Base-by-base conservation (phyloP, 345 rosid genomes). In the Litchi chinensis region DNA sequence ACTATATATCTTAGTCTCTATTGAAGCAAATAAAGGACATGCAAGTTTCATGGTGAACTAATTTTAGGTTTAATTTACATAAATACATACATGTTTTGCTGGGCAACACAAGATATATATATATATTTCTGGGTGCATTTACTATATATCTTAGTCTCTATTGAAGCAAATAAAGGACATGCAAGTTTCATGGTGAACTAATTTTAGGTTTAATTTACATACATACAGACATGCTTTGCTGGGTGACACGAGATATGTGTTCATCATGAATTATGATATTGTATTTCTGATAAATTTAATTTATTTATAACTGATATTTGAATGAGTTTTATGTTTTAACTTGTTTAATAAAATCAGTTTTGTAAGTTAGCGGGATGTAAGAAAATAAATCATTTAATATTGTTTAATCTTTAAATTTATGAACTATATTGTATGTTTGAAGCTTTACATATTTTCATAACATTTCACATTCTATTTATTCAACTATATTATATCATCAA, bases 401-500 rank as follows among this genome's bases (percentile, higher is more conserved):
- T 37, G n/a, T 15, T 39, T 62, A 13, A 16, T 62, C 40, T 15
- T 71, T 39, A 52, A 52, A n/a, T 12, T 12, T 48, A 26, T 52
- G 11, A 66, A 3, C 52, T 41, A 5, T 69, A 16, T 68, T 40
- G 8, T 76, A 8, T n/a, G 7, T 11, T 69, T 54, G 12, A 52
- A 62, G 48, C 24, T 10, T 79, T 57, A 48, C 56, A 44, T 10
- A 69, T 22, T 21, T 71, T 63, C 24, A 28, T 71, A 56, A 56
- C 50, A 19, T 56, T 72, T 52, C 40, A 37, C 11, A 19, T 57
- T 57, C 65, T 48, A 19, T 39, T 37, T 54, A 56, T 57, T 37
- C 46, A 74, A 39, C 15, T 28, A 52, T 26, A 8, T 77, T 59
- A 3, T 41, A 10, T 70, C 12, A 1, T 68, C 46, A 11, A 28